Evolutionary conservation across 176 grass and related monocot species (phyloP), one percentile per base, ranked within the genome.

Genomic region (Stipa capillata): DNA sequence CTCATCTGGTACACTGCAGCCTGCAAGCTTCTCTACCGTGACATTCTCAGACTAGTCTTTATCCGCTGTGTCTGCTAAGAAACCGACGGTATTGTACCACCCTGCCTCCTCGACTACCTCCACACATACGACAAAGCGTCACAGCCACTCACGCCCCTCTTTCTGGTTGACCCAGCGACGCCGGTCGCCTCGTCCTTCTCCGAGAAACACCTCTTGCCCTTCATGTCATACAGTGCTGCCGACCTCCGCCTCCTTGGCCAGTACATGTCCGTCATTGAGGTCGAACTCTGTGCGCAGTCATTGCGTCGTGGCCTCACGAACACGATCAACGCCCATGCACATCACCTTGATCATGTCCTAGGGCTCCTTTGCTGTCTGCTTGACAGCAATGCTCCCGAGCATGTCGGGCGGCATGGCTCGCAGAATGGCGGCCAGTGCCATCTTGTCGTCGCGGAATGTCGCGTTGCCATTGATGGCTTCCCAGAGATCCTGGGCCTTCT

Each of bases 211-310:
- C 25, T 77, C 8, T 11, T 17, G 11, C 11, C 27, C 17, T 77
- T 15, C 74, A 0, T 45, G 17, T 77, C 28, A 4, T 17, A 17
- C 17, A 0, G 11, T 3, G 0, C 17, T 1, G 37, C 8, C 4
- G 1, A 21, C 25, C 4, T 31, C 39, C 10, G 15, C 25, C 4
- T 31, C 39, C 10, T 18, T 15, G 1, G 8, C 20, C 4, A 36
- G 0, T 50, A 65, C 12, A 9, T 0, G 0, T 1, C 11, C 1
- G 9, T 35, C 3, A 23, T n/a, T n/a, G n/a, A n/a, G n/a, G n/a
- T n/a, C n/a, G n/a, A n/a, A n/a, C n/a, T n/a, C n/a, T n/a, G n/a
- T n/a, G n/a, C n/a, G n/a, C n/a, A n/a, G n/a, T n/a, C 41, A 6
- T 78, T 41, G 18, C 57, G 58, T 0, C 7, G 52, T n/a, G 15